Evolutionary conservation across 2,329 filamentous ascomycete species (phyloP).

Genomic region (Clarireedia sp.): DNA sequence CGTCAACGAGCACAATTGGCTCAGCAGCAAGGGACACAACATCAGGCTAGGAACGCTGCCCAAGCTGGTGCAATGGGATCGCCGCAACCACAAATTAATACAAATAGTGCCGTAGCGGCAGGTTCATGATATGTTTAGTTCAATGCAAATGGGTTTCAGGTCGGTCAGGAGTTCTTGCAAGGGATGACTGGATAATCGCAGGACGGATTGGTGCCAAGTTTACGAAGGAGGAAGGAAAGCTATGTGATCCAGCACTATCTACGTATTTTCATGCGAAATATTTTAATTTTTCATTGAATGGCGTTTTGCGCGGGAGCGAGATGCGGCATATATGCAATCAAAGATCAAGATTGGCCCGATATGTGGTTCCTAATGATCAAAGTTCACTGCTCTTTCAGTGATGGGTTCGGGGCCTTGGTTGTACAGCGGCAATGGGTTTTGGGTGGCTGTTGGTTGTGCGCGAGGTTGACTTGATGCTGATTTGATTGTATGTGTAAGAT

Average conservation of each 20-base stretch:
- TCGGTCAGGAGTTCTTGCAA: neutral
- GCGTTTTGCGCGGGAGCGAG: neutral
- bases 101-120: constrained; percentile 17
- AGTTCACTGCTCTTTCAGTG: neutral
- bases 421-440: neutral
- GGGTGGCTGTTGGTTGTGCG: neutral
- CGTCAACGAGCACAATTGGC: constrained; percentile 31
- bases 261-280: neutral
- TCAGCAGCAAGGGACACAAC: constrained; percentile 27
- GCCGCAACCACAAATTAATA: constrained; percentile 22
- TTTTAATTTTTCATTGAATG: constrained; percentile 5
- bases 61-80: constrained; percentile 23
- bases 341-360: neutral
- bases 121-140: neutral
- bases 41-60: constrained; percentile 25
- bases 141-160: neutral
- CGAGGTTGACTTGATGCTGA: neutral
- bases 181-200: constrained; percentile 2
- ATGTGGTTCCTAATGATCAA: constrained; percentile 4
- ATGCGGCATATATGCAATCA: neutral
- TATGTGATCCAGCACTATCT: neutral
- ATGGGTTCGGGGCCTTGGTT: neutral
- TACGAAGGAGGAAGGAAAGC: neutral
- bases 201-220: neutral
- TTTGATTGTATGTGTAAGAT: constrained; percentile 5